Base-by-base conservation (phyloP, 139 green algal genomes). In the Chlorella ohadii region DNA sequence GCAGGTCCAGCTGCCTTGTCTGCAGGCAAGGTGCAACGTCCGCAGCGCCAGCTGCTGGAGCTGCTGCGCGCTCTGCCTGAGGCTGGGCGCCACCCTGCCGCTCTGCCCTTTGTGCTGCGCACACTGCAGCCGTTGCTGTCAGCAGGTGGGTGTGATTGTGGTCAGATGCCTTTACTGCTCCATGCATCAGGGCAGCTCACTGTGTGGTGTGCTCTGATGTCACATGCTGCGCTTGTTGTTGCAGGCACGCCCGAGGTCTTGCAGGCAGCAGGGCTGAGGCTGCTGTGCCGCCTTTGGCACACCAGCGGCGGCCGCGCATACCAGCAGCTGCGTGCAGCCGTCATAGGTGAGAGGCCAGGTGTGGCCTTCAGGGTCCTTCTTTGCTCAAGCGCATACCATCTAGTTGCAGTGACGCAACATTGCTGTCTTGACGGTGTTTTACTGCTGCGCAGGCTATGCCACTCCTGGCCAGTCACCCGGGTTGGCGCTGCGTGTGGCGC, bases 241-340 rank as follows among this genome's bases (percentile, higher is more conserved):
- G 41, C 44, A 63, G 28, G 44, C 44, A 28, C 41, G 44, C 28
- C 73, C 0, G 61, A 87, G 61, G 23, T 74, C 71, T 79, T 94
- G 72, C 90, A 88, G 34, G 90, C 88, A 51, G 56, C 90, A n/a
- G 86, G 61, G 0, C 74, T 93, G 74, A 79, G 89, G 22, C 81
- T 94, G 70, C 47, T 91, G 66, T 82, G 73, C 25, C 76, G 82
- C n/a, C 79, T 87, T 23, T 93, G 91, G 91, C 67, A 76, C 9
- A 34, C 64, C 33, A 89, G 73, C 55, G 76, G 76, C 27, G 81
- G 90, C 51, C 81, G 86, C 28, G 79, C 83, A 31, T 94, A 88
- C 73, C 38, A 66, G 33, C 83, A 75, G 33, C 44, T 87, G 28
- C 63, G 83, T 13, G 33, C 63, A 17, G 74, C 83, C 22, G 65